Evolutionary conservation across 495 filamentous ascomycete species (phyloP), one percentile per base, ranked within the genome.

Genomic region (Haplographium delicatum): DNA sequence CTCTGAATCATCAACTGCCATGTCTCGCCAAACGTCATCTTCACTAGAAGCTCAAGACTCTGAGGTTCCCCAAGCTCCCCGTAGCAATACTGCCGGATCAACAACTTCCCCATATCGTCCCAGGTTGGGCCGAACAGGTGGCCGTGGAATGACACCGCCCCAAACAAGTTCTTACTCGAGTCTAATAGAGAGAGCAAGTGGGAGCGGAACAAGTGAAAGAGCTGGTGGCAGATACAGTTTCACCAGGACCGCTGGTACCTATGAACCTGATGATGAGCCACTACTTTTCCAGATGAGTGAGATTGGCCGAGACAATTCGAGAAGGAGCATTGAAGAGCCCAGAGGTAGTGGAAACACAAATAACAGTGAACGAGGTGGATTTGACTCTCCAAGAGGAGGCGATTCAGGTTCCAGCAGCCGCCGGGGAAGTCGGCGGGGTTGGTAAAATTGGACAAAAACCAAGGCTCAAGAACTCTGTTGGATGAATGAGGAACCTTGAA

Each of bases 231-330:
- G 60, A 47, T 42, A 72, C 44, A 72, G 69, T 56, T 71, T 71
- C 38, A 52, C 64, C 0, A 61, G 68, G 22, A 45, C 53, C 5
- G 52, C 47, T 5, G 51, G 58, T n/a, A 11, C 50, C 7, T 70
- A 72, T 40, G 76, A 74, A 1, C 58, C 65, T 37, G 89, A 94
- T 47, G 89, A 91, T 15, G 89, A 95, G 65, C 85, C 85, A 22
- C 66, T 95, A 8, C 67, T 94, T 15, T 95, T 95, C 60, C 84
- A 86, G 33, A 91, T 95, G 86, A 90, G 85, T 49, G 89, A 95
- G 59, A 79, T 93, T 51, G 84, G 80, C 15, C 47, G 59, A 42
- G 68, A 79, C 22, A 72, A 74, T 16, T 81, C 79, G 11, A 77
- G 86, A 43, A 75, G 85, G 47, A 91, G 88, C 56, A 65, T 89